Base-by-base conservation (phyloP, 192 early-diverging fungal species). In the Ambispora gerdemannii region DNA sequence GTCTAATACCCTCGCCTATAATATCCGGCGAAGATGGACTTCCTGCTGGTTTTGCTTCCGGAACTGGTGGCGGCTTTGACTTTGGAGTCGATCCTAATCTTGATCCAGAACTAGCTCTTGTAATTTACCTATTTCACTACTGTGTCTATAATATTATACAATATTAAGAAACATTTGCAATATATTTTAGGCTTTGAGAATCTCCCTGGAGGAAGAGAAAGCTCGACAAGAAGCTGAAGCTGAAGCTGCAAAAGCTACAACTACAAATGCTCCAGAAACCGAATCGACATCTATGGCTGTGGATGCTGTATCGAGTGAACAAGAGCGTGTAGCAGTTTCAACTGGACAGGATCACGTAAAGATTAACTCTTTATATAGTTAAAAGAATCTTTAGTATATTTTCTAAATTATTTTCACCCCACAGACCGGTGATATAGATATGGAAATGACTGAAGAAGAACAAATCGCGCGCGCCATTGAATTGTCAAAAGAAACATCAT, bases 141-240 rank as follows among this genome's bases (percentile, higher is more conserved):
- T 32, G 13, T 15, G 31, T 19, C 24, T 1, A 2, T 33, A 4
- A 32, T 28, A 30, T n/a, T 47, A 28, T 17, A 60, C 20, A 22
- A n/a, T 51, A 52, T 52, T 22, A 67, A 30, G 11, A 15, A 28
- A 28, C 8, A 11, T 13, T 0, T 20, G 55, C 13, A 17, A n/a
- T 17, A 25, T 36, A 34, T 2, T 27, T 32, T 71, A 90, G 84
- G 95, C 95, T 1, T 76, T 98, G 62, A 88, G 94, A 69, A 97
- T 98, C 80, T 97, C 95, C 24, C 77, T 97, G 82, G 94, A 96
- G 74, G 96, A 98, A 78, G 96, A 97, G 72, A 87, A 89, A 52
- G 95, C 93, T 33, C 86, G 96, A 74, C 95, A 96, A 67, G 90
- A 89, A 50, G 83, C 87, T 30, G 82, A 77, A 7, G 83, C 87